These are phyloP conservation scores for Pestalotiopsis sp. DNA, from an alignment of 2,329 filamentous ascomycete species.

Conservation along the genomic window DNA sequence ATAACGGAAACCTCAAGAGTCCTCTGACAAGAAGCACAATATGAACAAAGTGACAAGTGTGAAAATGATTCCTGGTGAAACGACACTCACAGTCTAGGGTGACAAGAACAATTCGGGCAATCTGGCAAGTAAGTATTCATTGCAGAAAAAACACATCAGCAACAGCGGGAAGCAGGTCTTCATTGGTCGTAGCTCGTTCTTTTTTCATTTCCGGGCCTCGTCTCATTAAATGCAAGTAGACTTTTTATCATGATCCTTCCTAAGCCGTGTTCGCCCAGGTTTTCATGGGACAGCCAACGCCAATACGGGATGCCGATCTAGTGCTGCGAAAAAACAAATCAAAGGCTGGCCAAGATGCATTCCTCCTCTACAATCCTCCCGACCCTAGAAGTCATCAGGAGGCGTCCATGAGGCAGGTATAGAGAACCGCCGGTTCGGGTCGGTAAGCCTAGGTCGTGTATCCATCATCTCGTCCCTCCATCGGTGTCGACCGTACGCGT, in stretches of 20 bases:
- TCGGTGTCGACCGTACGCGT: not conserved
- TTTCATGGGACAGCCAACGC: constrained; percentile 8
- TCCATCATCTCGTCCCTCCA: not conserved
- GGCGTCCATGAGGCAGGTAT: not conserved
- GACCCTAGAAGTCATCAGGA: constrained; percentile 2
- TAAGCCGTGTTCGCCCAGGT: not conserved
- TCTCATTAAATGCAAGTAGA: constrained; percentile 8
- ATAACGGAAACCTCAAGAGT: not conserved
- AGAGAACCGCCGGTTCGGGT: not conserved
- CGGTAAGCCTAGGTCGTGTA: not conserved
- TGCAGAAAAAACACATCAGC: too few species aligned
- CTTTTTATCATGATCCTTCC: constrained; percentile 9
- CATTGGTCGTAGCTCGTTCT: constrained; percentile 1
- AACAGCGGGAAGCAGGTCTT: too few species aligned
- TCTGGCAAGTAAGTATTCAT: too few species aligned
- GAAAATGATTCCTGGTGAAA: too few species aligned
- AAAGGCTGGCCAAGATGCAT: constrained; percentile 17
- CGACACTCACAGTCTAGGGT: too few species aligned
- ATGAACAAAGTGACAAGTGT: not conserved
- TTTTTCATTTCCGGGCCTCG: not conserved
- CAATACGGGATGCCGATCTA: constrained; percentile 8
- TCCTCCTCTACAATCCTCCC: not conserved
- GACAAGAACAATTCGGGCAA: too few species aligned
- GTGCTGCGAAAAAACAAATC: constrained; percentile 19
- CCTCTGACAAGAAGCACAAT: not conserved